These are phyloP conservation scores for Corinectria fuckeliana DNA, from an alignment of 2,329 filamentous ascomycete genomes.

Conservation along the genomic window DNA sequence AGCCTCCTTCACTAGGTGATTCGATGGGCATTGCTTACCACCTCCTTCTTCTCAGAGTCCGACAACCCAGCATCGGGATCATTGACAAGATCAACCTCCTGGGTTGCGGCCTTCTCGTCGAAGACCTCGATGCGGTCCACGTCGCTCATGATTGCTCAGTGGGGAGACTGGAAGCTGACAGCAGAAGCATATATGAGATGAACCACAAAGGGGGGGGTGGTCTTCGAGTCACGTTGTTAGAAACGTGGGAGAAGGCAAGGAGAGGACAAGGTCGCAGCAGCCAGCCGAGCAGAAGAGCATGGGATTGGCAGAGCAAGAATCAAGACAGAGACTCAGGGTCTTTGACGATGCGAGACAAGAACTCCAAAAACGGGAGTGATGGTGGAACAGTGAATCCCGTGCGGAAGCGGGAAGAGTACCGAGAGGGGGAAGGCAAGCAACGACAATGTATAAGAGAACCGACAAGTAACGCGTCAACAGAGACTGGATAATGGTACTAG, in stretches of 20 bases:
- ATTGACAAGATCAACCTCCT: constrained; percentile 36
- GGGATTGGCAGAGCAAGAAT: constrained; percentile 14
- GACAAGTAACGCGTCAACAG: not conserved
- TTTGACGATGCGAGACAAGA: constrained; percentile 29
- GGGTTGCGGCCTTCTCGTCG: constrained; percentile 41
- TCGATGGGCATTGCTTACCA: constrained; percentile 54
- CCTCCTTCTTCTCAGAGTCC: constrained; percentile 65
- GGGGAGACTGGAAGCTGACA: not conserved
- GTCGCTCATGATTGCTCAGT: constrained; percentile 41
- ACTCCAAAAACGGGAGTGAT: constrained; percentile 33
- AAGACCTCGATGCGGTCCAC: constrained; percentile 39
- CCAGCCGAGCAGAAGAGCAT: constrained; percentile 28
- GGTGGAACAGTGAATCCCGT: constrained; percentile 35
- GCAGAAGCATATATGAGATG: not conserved
- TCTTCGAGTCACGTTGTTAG: constrained; percentile 10
- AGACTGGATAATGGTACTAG: not conserved
- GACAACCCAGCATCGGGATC: constrained; percentile 67
- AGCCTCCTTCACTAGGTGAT: not conserved
- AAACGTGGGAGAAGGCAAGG: constrained; percentile 33
- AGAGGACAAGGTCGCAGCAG: constrained; percentile 30
- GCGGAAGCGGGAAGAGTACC: constrained; percentile 24
- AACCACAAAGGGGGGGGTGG: not conserved
- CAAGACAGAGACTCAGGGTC: constrained; percentile 22
- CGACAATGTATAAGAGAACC: constrained; percentile 14
- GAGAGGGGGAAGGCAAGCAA: not conserved